Evolutionary conservation across 2,329 filamentous ascomycete species (phyloP), one percentile per base, ranked within the genome.

Genomic region (Arachnopeziza araneosa): DNA sequence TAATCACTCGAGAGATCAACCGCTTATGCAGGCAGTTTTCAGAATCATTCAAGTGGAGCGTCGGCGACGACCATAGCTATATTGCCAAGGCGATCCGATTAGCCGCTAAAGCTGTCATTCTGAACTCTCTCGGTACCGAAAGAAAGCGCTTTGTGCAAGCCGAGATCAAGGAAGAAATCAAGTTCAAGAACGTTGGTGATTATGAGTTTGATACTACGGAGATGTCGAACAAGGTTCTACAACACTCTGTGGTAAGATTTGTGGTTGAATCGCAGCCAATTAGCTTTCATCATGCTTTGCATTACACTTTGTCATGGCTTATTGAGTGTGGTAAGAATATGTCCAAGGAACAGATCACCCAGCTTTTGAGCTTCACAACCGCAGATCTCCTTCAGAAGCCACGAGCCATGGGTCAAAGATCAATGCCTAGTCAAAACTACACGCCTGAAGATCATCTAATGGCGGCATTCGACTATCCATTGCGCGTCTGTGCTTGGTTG

Each of bases 221-320:
- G 44, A 62, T 60, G 30, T 63, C 65, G 2, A 68, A 66, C 23
- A 68, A 63, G 50, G 62, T 69, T 50, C 32, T 65, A 17, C 69
- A 71, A 49, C 88, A 90, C 71, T 76, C 85, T 26, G 84, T 98
- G 2, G 89, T 98, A 60, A 89, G 90, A 63, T 97, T 96, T 71
- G 84, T 90, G 2, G 91, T 99, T 10, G 91, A 96, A 67, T 88
- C 88, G 66, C 90, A 96, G 67, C 85, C 89, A 1, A 95, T 99
- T 76, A 98, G 95, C 76, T 98, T 99, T 75, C 95, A 99, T 71
- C 95, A 99, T 73, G 92, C 92, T 1, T 81, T 99, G 26, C 95
- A 99, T 75, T 99, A 98, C 73, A 96, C 91, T 0, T 78, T 98
- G 1, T 99, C 95, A 0, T 99, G 95, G 95, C 79, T 99, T 48